A percentile compares a stretch with the other conserved stretches of the same genome.
These are phyloP conservation scores for Tetrapisispora namnaoensis DNA, from an alignment of 805 yeast species.

Conservation along the genomic window DNA sequence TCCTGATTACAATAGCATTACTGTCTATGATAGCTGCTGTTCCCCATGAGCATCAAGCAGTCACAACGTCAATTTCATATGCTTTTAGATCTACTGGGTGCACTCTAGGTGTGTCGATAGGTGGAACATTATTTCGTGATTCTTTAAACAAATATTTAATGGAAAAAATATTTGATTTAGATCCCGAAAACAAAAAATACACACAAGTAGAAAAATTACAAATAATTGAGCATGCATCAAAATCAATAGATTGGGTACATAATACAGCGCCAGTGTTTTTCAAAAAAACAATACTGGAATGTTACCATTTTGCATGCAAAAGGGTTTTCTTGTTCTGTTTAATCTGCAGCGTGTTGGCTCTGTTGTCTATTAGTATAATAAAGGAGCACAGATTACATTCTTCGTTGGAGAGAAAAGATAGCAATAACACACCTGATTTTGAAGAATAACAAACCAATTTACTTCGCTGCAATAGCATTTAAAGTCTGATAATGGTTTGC, in stretches of 20 bases:
- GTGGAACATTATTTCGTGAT: constrained; percentile 51
- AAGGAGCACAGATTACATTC: constrained; percentile 51
- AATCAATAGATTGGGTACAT: constrained; percentile 45
- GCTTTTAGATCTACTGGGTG: constrained; percentile 82
- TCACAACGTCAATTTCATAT: constrained; percentile 83
- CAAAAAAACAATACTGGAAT: constrained; percentile 35
- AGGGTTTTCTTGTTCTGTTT: constrained; percentile 42
- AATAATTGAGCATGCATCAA: constrained; percentile 44
- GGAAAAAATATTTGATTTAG: constrained; percentile 24
- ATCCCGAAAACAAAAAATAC: constrained; percentile 28
- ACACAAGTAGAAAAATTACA: constrained; percentile 30
- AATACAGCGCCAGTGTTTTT: constrained; percentile 45
- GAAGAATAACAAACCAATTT: too few relatives aligned
- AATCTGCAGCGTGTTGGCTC: constrained; percentile 20
- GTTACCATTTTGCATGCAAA: constrained; percentile 46
- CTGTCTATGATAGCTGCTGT: constrained; percentile 65
- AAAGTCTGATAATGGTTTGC: too few relatives aligned
- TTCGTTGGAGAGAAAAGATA: constrained; percentile 28
- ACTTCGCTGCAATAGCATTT: too few relatives aligned
- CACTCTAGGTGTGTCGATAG: constrained; percentile 68
- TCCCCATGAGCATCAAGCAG: constrained; percentile 61
- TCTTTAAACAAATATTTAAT: constrained; percentile 29
- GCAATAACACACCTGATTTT: background rate
- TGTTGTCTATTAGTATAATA: constrained; percentile 37
- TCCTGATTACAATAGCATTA: constrained; percentile 42